Base-by-base conservation (phyloP, 352 stramenopile species). In the Phytophthora boehmeriae region DNA sequence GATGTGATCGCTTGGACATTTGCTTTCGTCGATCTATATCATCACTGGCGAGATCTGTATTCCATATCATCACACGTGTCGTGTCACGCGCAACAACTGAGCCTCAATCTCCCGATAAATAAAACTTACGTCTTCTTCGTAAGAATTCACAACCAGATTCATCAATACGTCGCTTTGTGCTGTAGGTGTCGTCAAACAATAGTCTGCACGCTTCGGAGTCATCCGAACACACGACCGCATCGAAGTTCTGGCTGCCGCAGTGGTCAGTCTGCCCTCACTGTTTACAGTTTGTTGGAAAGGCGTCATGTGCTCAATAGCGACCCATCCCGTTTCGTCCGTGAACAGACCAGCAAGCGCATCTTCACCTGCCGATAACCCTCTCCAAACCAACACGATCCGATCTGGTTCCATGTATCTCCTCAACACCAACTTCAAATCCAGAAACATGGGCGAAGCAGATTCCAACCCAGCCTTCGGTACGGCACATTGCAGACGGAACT, bases 71-170 rank as follows among this genome's bases (percentile, higher is more conserved):
- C 32, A 67, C n/a, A 56, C 45, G 34, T 62, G 30, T 39, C 44
- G 45, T 42, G 56, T 62, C 13, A 63, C 43, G 4, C 68, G 68
- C 17, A 76, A 38, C n/a, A 76, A 47, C 52, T 71, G 49, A 8
- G 68, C 51, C 38, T 76, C 68, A 63, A 76, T 76, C 35, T 76
- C 68, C 13, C 68, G 68, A 43, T 76, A 73, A 39, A 77, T 75
- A 17, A 74, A 68, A 11, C 60, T 63, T 6, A 77, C 69, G 35
- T 77, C 69, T 61, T 77, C 59, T 41, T 77, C 52, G 13, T 77
- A 75, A 8, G 69, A 72, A 39, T 66, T 68, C 16, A 77, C 58
- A 30, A 77, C 69, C 9, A 72, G 19, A 34, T 70, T 54, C 5
- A 43, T 66, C 57, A 76, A 53, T 22, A 60, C 27, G 1, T 19